phyloP scores from a whole-genome alignment of 2,329 filamentous ascomycete genomes.

The Cryoendolithus antarcticus region DNA sequence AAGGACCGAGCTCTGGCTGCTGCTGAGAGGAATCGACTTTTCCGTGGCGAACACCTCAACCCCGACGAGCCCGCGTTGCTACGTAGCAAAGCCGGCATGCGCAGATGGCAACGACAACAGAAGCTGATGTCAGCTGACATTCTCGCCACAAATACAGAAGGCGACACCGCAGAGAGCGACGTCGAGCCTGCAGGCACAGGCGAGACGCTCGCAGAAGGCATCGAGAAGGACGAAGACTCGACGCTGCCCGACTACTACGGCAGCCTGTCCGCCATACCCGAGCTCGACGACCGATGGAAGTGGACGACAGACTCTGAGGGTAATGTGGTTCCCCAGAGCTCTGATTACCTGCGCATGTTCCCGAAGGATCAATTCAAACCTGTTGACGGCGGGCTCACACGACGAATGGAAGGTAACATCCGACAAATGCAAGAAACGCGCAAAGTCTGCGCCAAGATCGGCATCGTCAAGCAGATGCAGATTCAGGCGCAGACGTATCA shows the following conservation, averaged over 20 bases:
- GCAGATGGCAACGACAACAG: slow-evolving; percentile 70
- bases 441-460: slow-evolving; percentile 91
- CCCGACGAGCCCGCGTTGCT: slow-evolving; percentile 80
- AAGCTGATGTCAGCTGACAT: slow-evolving; percentile 39
- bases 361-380: slow-evolving; percentile 63
- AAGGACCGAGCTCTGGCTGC: slow-evolving; percentile 81
- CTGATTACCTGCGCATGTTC: slow-evolving; percentile 70
- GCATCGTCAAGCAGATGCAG: slow-evolving; percentile 99
- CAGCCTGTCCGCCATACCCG: slow-evolving; percentile 70
- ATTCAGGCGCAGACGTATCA: slow-evolving; percentile 90
- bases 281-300: slow-evolving; percentile 62
- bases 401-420: slow-evolving; percentile 81
- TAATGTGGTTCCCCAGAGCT: slow-evolving; percentile 74
- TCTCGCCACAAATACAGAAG: slow-evolving; percentile 30
- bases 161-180: slow-evolving; percentile 32
- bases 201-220: slow-evolving; percentile 86
- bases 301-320: slow-evolving; percentile 89
- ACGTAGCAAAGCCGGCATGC: slow-evolving; percentile 76
- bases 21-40: slow-evolving; percentile 74
- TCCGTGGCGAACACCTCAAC: slow-evolving; percentile 75
- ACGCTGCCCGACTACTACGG: slow-evolving; percentile 94
- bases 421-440: slow-evolving; percentile 92
- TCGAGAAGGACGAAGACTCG: slow-evolving; percentile 74
- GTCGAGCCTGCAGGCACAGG: slow-evolving; percentile 39
- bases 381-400: slow-evolving; percentile 59